Evolutionary conservation across 2,329 filamentous ascomycete genomes (phyloP).

Genomic region (Stagonosporopsis rhizophila): DNA sequence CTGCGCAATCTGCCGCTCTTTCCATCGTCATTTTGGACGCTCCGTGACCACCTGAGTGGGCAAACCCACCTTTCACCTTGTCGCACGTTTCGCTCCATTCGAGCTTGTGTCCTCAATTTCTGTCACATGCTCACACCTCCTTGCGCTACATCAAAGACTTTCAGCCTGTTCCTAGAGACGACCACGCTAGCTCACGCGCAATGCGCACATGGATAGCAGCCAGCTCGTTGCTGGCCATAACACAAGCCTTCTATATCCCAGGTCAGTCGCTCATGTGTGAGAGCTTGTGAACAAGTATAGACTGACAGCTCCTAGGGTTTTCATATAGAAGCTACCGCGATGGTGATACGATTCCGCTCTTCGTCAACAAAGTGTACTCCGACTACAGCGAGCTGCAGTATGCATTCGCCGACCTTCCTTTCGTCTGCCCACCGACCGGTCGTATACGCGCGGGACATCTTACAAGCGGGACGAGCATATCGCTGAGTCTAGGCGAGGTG

Average conservation of each 20-base stretch:
- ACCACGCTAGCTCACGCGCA: constrained; percentile 2
- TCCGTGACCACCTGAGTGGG: neutral
- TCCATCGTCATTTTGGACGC: neutral
- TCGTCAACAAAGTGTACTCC: constrained; percentile 91
- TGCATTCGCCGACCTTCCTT: constrained; percentile 87
- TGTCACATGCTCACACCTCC: neutral
- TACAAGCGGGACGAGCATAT: constrained; percentile 77
- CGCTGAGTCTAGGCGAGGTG: constrained; percentile 85
- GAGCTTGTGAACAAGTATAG: neutral
- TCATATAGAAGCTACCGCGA: constrained; percentile 82
- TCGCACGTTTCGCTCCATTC: neutral
- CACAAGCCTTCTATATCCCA: constrained; percentile 82
- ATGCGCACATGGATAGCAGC: constrained; percentile 31
- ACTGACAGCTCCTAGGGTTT: constrained; percentile 64
- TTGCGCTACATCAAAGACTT: neutral
- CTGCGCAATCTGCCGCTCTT: constrained; percentile 1
- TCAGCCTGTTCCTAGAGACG: neutral
- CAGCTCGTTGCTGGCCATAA: constrained; percentile 47
- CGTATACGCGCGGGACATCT: constrained; percentile 70
- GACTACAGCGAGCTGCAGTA: constrained; percentile 90
- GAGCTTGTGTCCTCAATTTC: neutral
- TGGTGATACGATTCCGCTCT: constrained; percentile 79
- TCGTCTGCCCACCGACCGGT: constrained; percentile 81
- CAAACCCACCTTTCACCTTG: constrained; percentile 3
- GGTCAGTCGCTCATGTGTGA: constrained; percentile 52